phyloP scores from a whole-genome alignment of 1,139 yeast genomes.

The Schwanniomyces etchellsii region DNA sequence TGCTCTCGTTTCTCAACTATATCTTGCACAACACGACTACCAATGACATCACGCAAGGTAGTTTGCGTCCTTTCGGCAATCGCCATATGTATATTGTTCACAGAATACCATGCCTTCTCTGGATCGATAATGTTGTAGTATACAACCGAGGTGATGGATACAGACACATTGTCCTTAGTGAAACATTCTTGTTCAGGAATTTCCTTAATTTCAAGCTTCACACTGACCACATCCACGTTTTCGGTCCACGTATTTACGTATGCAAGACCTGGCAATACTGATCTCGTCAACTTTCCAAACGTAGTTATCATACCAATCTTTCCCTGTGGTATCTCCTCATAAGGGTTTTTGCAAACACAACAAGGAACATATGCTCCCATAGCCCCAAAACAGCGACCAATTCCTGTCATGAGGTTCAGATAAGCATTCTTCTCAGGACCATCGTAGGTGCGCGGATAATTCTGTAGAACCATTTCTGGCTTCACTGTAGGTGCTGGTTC shows the following conservation, averaged over 20 bases:
- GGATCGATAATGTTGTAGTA: slow-evolving; percentile 68
- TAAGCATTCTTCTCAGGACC: slow-evolving; percentile 32
- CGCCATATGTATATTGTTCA: slow-evolving; percentile 52
- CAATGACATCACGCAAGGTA: slow-evolving; percentile 69
- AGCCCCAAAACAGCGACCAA: slow-evolving; percentile 48
- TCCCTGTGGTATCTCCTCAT: slow-evolving; percentile 60
- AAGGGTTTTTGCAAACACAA: slow-evolving; percentile 58
- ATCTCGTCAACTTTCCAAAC: slow-evolving; percentile 62
- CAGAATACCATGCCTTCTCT: slow-evolving; percentile 60
- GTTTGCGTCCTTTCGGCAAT: slow-evolving; percentile 69
- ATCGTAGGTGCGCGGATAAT: slow-evolving; percentile 33
- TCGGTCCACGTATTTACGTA: slow-evolving; percentile 65
- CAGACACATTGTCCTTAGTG: slow-evolving; percentile 66
- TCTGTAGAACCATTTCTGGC: slow-evolving; percentile 26
- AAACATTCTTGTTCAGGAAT: slow-evolving; percentile 65
- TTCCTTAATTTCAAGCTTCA: slow-evolving; percentile 58
- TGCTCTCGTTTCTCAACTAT: slow-evolving; percentile 74
- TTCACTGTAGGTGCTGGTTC: slow-evolving; percentile 13
- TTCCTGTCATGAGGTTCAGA: slow-evolving; percentile 33
- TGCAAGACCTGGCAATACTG: slow-evolving; percentile 67
- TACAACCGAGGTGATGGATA: slow-evolving; percentile 58
- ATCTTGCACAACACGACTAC: slow-evolving; percentile 63
- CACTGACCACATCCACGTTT: slow-evolving; percentile 45
- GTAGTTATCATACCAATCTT: slow-evolving; percentile 64
- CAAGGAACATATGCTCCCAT: slow-evolving; percentile 51